These are phyloP conservation scores for Phylloporus scabripes DNA, from an alignment of 768 basidiomycete species.

Conservation along the genomic window DNA sequence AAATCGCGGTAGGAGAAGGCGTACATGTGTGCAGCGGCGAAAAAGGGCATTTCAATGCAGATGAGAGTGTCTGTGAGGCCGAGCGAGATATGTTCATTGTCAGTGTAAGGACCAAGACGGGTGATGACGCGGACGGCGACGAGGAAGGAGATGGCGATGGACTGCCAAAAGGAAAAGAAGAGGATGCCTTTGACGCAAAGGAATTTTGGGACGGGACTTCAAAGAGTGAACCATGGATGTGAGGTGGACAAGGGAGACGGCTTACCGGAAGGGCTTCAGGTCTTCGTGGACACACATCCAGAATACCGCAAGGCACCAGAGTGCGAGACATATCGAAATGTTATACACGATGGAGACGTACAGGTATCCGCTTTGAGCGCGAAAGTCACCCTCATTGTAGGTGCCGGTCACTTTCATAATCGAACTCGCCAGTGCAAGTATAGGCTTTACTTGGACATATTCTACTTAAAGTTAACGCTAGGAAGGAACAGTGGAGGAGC, in stretches of 20 bases:
- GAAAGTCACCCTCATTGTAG: conserved; percentile 86
- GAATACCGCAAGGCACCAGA: conserved; percentile 94
- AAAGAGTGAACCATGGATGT: neutral
- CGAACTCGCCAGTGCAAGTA: conserved; percentile 78
- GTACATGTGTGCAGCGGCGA: conserved; percentile 91
- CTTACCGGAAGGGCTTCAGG: conserved; percentile 81
- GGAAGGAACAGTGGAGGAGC: conserved; percentile 8
- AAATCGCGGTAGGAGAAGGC: conserved; percentile 92
- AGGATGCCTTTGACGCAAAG: conserved; percentile 97
- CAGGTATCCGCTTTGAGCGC: conserved; percentile 81
- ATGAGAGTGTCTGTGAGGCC: conserved; percentile 88
- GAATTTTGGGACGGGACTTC: conserved; percentile 91
- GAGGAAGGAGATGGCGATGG: conserved; percentile 78
- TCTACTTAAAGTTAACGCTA: conserved; percentile 43
- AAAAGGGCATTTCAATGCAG: conserved; percentile 96
- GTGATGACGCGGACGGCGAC: conserved; percentile 76
- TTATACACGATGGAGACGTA: conserved; percentile 88
- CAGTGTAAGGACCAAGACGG: conserved; percentile 80
- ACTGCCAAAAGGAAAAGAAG: conserved; percentile 99
- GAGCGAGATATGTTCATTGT: conserved; percentile 83
- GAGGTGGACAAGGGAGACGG: neutral
- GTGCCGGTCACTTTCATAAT: conserved; percentile 82
- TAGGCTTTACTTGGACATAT: conserved; percentile 95
- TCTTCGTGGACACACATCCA: conserved; percentile 92
- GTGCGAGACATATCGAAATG: conserved; percentile 66